A percentile compares a stretch with the other conserved stretches of the same genome.
These are phyloP conservation scores for Bruguiera sexangula DNA, from an alignment of 345 rosid species.

Conservation along the genomic window DNA sequence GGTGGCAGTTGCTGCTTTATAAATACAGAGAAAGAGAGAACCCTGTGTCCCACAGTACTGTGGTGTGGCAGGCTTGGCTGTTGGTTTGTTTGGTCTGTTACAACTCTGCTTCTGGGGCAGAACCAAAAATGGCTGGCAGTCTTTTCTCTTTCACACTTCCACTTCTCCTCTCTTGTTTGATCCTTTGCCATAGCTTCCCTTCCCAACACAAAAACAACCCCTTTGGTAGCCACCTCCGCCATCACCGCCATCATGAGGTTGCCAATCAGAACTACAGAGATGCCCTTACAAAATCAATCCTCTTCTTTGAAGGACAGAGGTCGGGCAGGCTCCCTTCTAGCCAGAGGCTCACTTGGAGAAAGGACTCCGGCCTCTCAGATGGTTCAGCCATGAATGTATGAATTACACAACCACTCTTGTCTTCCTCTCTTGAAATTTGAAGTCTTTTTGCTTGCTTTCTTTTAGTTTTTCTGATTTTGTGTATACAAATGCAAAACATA, in stretches of 20 bases:
- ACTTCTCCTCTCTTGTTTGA: conserved; percentile 21
- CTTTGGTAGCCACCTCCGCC: conserved; percentile 31
- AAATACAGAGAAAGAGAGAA: conserved; percentile 38
- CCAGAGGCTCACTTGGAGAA: conserved; percentile 32
- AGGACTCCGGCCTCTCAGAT: conserved; percentile 30
- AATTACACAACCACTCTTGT: background rate
- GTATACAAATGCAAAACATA: conserved; percentile 12
- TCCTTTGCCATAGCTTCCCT: conserved; percentile 56
- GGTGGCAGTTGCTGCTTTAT: conserved; percentile 46
- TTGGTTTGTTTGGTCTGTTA: conserved; percentile 26
- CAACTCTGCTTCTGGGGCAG: conserved; percentile 1
- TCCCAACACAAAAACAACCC: conserved; percentile 20
- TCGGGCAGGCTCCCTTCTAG: conserved; percentile 30
- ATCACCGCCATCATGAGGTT: conserved; percentile 49
- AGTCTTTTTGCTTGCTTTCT: background rate
- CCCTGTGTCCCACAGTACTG: conserved; percentile 35
- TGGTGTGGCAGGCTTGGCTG: conserved; percentile 35
- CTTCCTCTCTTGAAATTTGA: background rate
- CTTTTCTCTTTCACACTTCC: conserved; percentile 24
- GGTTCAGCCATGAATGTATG: conserved; percentile 34
- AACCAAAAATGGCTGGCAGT: conserved; percentile 31
- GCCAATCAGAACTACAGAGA: conserved; percentile 39
- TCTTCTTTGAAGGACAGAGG: conserved; percentile 31
- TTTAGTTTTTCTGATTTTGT: background rate
- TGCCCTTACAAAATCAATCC: conserved; percentile 34